Base-by-base conservation (phyloP, 768 basidiomycete species). In the Mycena sanguinolenta region DNA sequence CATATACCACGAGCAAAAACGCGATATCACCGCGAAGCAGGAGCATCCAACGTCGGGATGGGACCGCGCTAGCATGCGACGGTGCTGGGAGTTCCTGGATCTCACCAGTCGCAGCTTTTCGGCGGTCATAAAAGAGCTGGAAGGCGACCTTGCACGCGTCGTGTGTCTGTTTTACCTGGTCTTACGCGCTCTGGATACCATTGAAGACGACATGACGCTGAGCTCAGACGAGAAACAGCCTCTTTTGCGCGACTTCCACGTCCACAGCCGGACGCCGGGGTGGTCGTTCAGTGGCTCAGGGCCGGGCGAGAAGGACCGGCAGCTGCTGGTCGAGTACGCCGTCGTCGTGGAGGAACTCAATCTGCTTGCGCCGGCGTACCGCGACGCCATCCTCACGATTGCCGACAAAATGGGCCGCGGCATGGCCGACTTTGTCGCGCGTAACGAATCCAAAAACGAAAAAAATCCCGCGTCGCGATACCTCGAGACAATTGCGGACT, bases 141-240 rank as follows among this genome's bases (percentile, higher is more conserved):
- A 99, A 34, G 97, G 96, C 0, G 97, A 99, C 78, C 82, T 99
- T 71, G 96, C 96, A 4, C 85, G 97, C 70, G 93, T 92, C 49
- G 91, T 98, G 73, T 96, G 94, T 79, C 81, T 99, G 69, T 99
- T 98, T 81, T 99, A 99, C 81, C 89, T 99, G 50, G 93, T 97
- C 7, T 87, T 99, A 8, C 90, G 97, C 25, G 98, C 91, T 7
- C 85, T 98, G n/a, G 97, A 99, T 80, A 99, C 97, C 5, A 89
- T 99, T 72, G 97, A 99, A 80, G 97, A 99, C 80, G 97, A 99
- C 83, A 98, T 98, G 96, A 94, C 96, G 0, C 89, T 99, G 65
- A 87, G 94, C 0, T 95, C 96, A 80, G 83, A 89, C 21, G 80
- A 92, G 75, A 99, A 99, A 79, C 94, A 96, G 63, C 92, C 95